Evolutionary conservation across 441 rosid genomes (phyloP), one percentile per base, ranked within the genome.

Genomic region (Sinapis alba): DNA sequence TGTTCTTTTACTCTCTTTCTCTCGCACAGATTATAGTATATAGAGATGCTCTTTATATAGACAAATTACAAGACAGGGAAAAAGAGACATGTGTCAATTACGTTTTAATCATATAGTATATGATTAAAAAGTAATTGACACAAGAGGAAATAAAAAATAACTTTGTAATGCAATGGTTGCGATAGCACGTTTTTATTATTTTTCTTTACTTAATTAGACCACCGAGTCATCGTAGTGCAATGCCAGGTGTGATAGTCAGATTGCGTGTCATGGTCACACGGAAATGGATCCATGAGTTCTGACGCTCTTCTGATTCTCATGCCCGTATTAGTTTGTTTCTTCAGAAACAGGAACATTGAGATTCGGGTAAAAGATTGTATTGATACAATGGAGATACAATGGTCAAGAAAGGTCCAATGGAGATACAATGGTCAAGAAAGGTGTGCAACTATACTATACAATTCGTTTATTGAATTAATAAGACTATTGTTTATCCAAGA

Each of bases 41-140:
- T 41, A 68, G 21, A 67, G 24, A 30, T 27, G 59, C 41, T 62
- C 79, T 69, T 69, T 62, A 62, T 62, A 69, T 62, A 75, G 64
- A 8, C 32, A 6, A 67, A 36, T 15, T 26, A 61, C 51, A 23
- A 64, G 15, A 53, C 63, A 61, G 24, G 2, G 16, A 6, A 4
- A 57, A n/a, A 27, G 24, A 50, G 50, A 62, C 5, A 34, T 34
- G 27, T 24, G 27, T 24, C 27, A 24, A 24, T 24, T 24, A 24
- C 27, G 27, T 24, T 24, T 24, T 24, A 24, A 24, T 24, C 27
- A 24, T 24, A 24, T 24, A 24, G 4, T 19, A 54, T 7, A 58
- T 11, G 9, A 65, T 27, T 63, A 34, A 7, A 43, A 43, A 45
- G 2, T 28, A 27, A 0, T 59, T 57, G 23, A 26, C 50, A 5